A percentile compares a stretch with the other conserved stretches of the same genome.
Conservation (phyloP, 495 filamentous ascomycete genomes). For the Trichoderma erinaceum region DNA sequence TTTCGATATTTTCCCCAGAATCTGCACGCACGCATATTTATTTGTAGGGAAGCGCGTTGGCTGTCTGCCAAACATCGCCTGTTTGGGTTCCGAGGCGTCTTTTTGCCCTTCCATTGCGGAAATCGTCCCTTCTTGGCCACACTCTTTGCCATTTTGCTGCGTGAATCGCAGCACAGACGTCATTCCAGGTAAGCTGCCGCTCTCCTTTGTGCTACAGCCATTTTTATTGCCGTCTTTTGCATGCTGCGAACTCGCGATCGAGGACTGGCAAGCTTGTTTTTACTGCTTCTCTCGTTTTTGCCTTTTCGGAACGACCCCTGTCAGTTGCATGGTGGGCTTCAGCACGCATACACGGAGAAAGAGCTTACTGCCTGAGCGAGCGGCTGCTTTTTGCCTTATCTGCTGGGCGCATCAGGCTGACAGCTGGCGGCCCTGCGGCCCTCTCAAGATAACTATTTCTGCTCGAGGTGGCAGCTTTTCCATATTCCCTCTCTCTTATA, state of each 20-base stretch:
- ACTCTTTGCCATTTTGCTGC: background rate
- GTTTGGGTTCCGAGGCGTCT: background rate
- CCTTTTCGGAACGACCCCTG: too few species aligned
- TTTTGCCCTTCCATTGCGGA: background rate
- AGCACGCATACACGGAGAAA: too few species aligned
- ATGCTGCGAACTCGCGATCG: background rate
- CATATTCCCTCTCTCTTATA: background rate
- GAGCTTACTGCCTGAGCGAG: background rate
- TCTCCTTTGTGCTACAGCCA: background rate
- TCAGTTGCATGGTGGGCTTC: too few species aligned
- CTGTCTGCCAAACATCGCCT: too few species aligned
- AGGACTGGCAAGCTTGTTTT: background rate
- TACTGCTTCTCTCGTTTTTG: background rate
- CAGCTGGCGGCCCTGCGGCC: background rate
- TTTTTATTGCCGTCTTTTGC: background rate
- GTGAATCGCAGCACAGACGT: background rate
- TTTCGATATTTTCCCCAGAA: too few species aligned
- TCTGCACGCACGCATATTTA: too few species aligned
- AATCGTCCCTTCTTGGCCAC: background rate
- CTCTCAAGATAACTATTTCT: background rate
- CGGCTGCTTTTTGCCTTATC: background rate
- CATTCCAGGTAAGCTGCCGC: background rate
- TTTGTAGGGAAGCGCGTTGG: too few species aligned
- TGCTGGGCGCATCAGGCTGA: constrained; percentile 11
- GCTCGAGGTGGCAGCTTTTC: background rate